A percentile compares a stretch with the other conserved stretches of the same genome.
Evolutionary conservation across 2,329 filamentous ascomycete species (phyloP).

Genomic region (Botrytis hyacinthi): DNA sequence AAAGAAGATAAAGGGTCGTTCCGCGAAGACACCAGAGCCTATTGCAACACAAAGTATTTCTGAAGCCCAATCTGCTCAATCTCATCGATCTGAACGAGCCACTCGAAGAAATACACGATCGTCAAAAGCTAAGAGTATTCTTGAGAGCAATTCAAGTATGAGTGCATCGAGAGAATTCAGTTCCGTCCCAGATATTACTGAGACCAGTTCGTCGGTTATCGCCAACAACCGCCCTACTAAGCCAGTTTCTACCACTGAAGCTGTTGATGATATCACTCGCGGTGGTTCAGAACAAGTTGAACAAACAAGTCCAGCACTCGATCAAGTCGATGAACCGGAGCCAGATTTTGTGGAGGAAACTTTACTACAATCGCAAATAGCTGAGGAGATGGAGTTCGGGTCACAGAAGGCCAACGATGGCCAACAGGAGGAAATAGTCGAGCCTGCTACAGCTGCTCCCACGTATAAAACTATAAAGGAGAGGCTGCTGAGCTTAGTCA

Average conservation of each 20-base stretch:
- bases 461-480: constrained; percentile 51
- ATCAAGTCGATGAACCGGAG: constrained; percentile 1
- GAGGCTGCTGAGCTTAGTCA: constrained; percentile 55
- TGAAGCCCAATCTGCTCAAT: not conserved
- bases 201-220: not conserved
- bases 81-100: not conserved
- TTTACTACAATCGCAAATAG: constrained; percentile 19
- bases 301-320: constrained; percentile 1
- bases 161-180: not conserved
- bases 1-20: constrained; percentile 25
- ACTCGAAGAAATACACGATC: constrained; percentile 1
- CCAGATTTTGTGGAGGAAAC: constrained; percentile 15
- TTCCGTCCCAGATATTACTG: not conserved
- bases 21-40: constrained; percentile 17
- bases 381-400: constrained; percentile 10
- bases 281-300: not conserved
- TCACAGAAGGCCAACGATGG: not conserved
- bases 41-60: not conserved
- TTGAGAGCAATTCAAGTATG: constrained; percentile 12
- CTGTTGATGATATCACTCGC: constrained; percentile 16
- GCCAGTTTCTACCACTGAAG: constrained; percentile 8
- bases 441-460: constrained; percentile 6
- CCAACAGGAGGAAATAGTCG: not conserved
- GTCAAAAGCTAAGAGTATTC: constrained; percentile 19
- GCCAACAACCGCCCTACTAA: not conserved